Evolutionary conservation across 805 yeast genomes (phyloP), one percentile per base, ranked within the genome.

Genomic region (Starmerella riodocensis): DNA sequence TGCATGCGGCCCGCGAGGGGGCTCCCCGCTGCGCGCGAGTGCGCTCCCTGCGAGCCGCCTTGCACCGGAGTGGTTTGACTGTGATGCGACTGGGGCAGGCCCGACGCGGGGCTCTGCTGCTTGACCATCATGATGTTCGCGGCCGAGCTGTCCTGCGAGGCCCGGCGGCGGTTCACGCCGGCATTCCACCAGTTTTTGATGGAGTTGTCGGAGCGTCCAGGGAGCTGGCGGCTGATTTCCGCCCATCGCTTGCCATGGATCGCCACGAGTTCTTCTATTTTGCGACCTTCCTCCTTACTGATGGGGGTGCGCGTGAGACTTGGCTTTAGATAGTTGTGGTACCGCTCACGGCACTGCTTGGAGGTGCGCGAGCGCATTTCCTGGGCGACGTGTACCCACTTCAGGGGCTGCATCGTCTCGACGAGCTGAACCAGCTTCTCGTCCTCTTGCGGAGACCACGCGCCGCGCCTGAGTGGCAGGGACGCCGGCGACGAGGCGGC

Each of bases 161-260:
- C 37, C 11, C 91, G 70, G 45, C 94, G 65, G 44, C 93, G 67
- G 56, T 81, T 83, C 12, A 93, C 88, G 7, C 94, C 93, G 4
- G 94, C 93, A 55, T 83, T 83, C 94, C 94, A 84, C 94, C 94
- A 85, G 61, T 85, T 85, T 56, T 83, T 83, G 52, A 83, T 82
- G 17, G 93, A 85, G 57, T 83, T 84, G 58, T 84, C 95, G n/a
- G 79, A 70, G 38, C 95, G 65, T 2, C 94, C 94, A 46, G 80
- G 78, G 42, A 84, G 62, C 58, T 83, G 93, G 37, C 94, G 70
- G 14, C 94, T 83, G 33, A 84, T 85, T 54, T 82, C 94, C 0
- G 95, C 94, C 95, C 95, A 84, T 51, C 81, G 70, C 58, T 84
- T 83, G 33, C 95, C 95, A 55, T 81, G 73, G 48, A 74, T 71